Percentiles rank a stretch among this genome's conserved stretches.
phyloP scores from a whole-genome alignment of 495 filamentous ascomycete species.

The Collariella sp. region DNA sequence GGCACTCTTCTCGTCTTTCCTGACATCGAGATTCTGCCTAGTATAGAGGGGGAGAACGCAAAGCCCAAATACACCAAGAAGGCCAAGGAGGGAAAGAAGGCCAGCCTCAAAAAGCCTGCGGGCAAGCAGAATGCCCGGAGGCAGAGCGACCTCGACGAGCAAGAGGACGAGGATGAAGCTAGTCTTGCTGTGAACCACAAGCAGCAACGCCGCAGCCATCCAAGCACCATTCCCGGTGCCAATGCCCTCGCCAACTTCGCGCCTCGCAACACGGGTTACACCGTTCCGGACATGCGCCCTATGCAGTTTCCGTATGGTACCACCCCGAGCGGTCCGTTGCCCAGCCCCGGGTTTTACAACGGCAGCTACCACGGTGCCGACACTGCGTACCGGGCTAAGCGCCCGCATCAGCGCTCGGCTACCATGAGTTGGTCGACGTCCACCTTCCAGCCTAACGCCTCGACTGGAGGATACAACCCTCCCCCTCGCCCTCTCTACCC shows the following conservation, averaged over 20 bases:
- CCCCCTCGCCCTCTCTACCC: too few species aligned
- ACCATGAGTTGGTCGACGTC: too few species aligned
- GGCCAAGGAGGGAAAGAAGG: constrained; percentile 15
- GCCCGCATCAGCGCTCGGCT: neutral
- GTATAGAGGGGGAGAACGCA: constrained; percentile 29
- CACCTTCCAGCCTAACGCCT: too few species aligned
- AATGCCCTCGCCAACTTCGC: neutral
- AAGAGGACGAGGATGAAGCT: constrained; percentile 8
- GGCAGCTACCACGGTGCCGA: constrained; percentile 3
- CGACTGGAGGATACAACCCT: too few species aligned
- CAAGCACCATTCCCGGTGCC: neutral
- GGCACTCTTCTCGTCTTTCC: constrained; percentile 39
- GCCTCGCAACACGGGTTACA: constrained; percentile 5
- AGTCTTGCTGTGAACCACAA: neutral
- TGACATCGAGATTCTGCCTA: constrained; percentile 60
- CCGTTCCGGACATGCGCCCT: constrained; percentile 6
- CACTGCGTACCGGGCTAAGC: neutral
- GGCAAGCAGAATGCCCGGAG: constrained; percentile 4
- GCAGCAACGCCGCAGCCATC: neutral
- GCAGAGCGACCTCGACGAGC: neutral
- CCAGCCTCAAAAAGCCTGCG: neutral
- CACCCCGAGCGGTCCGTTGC: neutral
- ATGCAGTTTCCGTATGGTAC: neutral
- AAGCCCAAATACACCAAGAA: constrained; percentile 7
- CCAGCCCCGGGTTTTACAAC: neutral